Evolutionary conservation across 148 eudicot species (phyloP).

Genomic region (Rhododendron simsii): DNA sequence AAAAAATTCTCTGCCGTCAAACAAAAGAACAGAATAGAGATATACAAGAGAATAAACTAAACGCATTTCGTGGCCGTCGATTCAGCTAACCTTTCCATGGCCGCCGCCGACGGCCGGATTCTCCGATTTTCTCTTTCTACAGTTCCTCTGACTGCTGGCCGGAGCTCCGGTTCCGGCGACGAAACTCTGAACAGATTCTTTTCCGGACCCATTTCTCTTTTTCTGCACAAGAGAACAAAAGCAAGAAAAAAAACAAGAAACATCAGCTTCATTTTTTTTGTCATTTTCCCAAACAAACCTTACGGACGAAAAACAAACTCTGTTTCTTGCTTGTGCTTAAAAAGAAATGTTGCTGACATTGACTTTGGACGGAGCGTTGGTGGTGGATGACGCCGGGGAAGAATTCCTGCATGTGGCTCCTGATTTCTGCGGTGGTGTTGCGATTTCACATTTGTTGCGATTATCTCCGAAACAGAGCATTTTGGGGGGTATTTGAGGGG

Average conservation of each 20-base stretch:
- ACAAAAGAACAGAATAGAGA: background rate
- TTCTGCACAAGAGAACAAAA: conserved; percentile 20
- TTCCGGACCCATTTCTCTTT: conserved; percentile 21
- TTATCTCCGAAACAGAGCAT: conserved; percentile 46
- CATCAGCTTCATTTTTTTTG: conserved; percentile 3
- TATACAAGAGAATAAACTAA: background rate
- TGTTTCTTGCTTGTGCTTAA: background rate
- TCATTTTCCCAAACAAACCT: conserved; percentile 9
- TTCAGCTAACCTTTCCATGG: conserved; percentile 33
- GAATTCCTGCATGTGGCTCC: conserved; percentile 25
- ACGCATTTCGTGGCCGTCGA: background rate
- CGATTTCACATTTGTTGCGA: background rate
- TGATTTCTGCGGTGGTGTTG: conserved; percentile 16
- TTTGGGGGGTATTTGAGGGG: conserved; percentile 23
- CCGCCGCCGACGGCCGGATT: conserved; percentile 16
- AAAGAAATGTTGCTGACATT: conserved; percentile 10
- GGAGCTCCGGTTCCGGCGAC: conserved; percentile 19
- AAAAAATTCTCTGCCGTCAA: background rate
- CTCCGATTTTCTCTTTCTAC: conserved; percentile 28
- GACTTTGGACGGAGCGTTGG: conserved; percentile 4
- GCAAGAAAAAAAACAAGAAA: background rate
- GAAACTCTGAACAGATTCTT: conserved; percentile 6
- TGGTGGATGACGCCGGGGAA: conserved; percentile 14
- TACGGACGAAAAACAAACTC: background rate
- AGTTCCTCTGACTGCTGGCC: conserved; percentile 1